Evolutionary conservation across 768 basidiomycete species (phyloP).

Genomic region (Phanerodontia chrysosporium): DNA sequence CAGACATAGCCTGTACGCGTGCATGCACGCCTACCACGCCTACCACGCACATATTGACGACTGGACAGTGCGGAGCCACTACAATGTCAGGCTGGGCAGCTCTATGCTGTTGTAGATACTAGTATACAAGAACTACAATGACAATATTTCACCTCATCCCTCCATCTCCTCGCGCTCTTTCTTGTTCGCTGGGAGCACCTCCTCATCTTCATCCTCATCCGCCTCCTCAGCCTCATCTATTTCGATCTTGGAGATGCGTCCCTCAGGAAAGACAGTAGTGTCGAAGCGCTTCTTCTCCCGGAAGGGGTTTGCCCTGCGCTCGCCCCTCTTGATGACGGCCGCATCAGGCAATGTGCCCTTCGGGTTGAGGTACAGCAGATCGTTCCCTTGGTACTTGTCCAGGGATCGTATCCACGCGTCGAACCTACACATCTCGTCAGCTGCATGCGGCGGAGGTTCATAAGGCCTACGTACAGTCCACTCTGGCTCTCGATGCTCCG

Average conservation of each 20-base stretch:
- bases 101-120: background rate
- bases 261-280: constrained; percentile 37
- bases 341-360: constrained; percentile 71
- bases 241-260: constrained; percentile 23
- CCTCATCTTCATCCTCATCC: constrained; percentile 32
- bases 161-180: constrained; percentile 33
- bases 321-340: constrained; percentile 61
- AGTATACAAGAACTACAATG: background rate
- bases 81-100: background rate
- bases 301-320: constrained; percentile 57
- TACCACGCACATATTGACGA: too few relatives aligned
- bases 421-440: constrained; percentile 45
- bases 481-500: constrained; percentile 75
- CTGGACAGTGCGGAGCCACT: too few relatives aligned
- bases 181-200: constrained; percentile 24
- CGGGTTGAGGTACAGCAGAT: constrained; percentile 74
- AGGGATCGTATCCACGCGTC: constrained; percentile 80
- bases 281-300: constrained; percentile 68
- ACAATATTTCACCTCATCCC: constrained; percentile 27
- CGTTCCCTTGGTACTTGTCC: constrained; percentile 72
- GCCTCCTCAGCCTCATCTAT: constrained; percentile 43
- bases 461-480: constrained; percentile 58
- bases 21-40: too few relatives aligned
- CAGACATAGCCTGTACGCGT: constrained; percentile 49
- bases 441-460: background rate